These are phyloP conservation scores for Fusarium neocosmosporiellum DNA, from an alignment of 2,329 filamentous ascomycete species.

Conservation along the genomic window DNA sequence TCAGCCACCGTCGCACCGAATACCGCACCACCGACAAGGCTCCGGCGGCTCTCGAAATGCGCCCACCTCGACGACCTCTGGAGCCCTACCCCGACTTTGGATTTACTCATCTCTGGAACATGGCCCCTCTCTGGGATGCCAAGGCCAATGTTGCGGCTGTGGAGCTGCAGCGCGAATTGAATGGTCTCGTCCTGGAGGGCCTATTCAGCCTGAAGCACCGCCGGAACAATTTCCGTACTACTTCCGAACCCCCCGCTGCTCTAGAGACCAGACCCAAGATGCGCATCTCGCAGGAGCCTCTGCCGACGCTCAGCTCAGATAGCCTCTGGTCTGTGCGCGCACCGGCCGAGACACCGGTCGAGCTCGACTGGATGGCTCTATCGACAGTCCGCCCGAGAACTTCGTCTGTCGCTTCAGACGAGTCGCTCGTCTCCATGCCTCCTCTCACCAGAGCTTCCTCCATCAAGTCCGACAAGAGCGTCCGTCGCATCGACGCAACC, in stretches of 20 bases:
- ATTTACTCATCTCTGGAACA: constrained; percentile 40
- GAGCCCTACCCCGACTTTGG: constrained; percentile 35
- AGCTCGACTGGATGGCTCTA: constrained; percentile 38
- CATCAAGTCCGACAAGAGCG: constrained; percentile 29
- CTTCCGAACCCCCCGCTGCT: constrained; percentile 39
- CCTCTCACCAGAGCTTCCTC: constrained; percentile 34
- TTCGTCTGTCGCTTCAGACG: constrained; percentile 35
- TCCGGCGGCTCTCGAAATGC: constrained; percentile 40
- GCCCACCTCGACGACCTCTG: constrained; percentile 30
- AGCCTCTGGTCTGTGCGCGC: constrained; percentile 50
- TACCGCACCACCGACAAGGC: constrained; percentile 37
- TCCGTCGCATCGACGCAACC: constrained; percentile 39
- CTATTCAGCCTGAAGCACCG: constrained; percentile 43
- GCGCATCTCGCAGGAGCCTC: constrained; percentile 43
- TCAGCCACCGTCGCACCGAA: constrained; percentile 40
- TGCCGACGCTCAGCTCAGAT: constrained; percentile 47
- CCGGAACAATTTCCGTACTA: constrained; percentile 43
- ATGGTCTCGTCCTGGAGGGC: constrained; percentile 37
- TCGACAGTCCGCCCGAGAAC: constrained; percentile 35
- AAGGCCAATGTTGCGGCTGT: constrained; percentile 30
- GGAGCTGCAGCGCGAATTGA: constrained; percentile 34
- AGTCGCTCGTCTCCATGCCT: constrained; percentile 22
- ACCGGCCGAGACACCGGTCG: constrained; percentile 22
- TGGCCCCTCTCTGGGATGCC: constrained; percentile 41
- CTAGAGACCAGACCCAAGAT: constrained; percentile 49